Percentiles rank a stretch among this genome's conserved stretches.
Conservation (phyloP, 352 stramenopile species). For the Peronospora tabacina region DNA sequence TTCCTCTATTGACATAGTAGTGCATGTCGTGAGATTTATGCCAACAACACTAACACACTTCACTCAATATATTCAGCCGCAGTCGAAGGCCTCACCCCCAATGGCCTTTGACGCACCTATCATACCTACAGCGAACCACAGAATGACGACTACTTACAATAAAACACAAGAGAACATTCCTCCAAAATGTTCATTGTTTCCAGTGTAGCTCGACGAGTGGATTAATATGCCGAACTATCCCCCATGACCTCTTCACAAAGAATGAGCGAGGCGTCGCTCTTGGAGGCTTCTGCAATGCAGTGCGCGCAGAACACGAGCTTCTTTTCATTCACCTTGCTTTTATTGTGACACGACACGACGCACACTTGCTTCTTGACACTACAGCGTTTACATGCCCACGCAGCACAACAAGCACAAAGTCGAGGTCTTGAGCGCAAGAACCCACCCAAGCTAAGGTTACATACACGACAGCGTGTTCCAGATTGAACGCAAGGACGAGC, state of each 20-base stretch:
- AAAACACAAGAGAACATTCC: slow-evolving; percentile 1
- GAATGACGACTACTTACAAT: neutral
- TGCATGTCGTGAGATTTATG: slow-evolving; percentile 25
- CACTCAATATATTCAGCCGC: slow-evolving; percentile 36
- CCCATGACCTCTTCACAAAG: slow-evolving; percentile 29
- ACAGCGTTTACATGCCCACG: slow-evolving; percentile 35
- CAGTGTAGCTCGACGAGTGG: slow-evolving; percentile 25
- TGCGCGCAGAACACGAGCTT: slow-evolving; percentile 36
- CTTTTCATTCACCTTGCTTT: slow-evolving; percentile 34
- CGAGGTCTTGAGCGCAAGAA: slow-evolving; percentile 23
- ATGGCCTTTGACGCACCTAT: neutral
- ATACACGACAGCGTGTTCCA: slow-evolving; percentile 24
- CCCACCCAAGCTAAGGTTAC: slow-evolving; percentile 24
- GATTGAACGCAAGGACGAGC: slow-evolving; percentile 9
- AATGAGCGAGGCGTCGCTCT: slow-evolving; percentile 29
- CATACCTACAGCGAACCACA: neutral
- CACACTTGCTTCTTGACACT: slow-evolving; percentile 35
- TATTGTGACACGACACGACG: slow-evolving; percentile 31
- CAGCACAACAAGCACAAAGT: slow-evolving; percentile 27
- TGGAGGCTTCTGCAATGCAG: slow-evolving; percentile 30
- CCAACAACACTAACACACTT: slow-evolving; percentile 17
- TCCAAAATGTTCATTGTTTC: slow-evolving; percentile 3
- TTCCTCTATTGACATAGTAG: slow-evolving; percentile 23
- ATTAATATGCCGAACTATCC: slow-evolving; percentile 25
- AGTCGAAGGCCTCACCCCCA: slow-evolving; percentile 19